Percentiles rank a stretch among this genome's conserved stretches.
phyloP scores from a whole-genome alignment of 345 rosid species.

The Excoecaria cochinchinensis region DNA sequence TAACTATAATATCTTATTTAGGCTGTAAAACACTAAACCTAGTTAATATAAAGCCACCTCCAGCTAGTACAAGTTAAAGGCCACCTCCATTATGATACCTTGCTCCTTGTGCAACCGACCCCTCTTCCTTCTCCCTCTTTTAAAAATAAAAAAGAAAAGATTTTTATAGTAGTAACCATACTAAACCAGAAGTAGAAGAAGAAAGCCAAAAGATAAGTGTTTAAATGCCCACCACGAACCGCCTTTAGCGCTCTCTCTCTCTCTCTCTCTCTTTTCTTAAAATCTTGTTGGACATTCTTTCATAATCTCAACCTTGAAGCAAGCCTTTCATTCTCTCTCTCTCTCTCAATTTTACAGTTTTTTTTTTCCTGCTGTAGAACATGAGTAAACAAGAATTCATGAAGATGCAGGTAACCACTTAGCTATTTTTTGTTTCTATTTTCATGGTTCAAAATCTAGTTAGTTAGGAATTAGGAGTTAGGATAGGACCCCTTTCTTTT shows the following conservation, averaged over 20 bases:
- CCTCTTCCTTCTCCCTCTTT: neutral
- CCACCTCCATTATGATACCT: slow-evolving; percentile 4
- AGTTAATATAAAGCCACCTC: slow-evolving; percentile 2
- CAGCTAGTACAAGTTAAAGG: neutral
- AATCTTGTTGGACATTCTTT: slow-evolving; percentile 12
- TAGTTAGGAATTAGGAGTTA: too few relatives aligned
- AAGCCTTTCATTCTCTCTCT: slow-evolving; percentile 6
- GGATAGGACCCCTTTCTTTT: neutral
- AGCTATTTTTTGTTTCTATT: neutral
- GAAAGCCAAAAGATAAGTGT: slow-evolving; percentile 14
- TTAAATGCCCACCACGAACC: slow-evolving; percentile 34
- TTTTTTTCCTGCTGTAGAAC: slow-evolving; percentile 8
- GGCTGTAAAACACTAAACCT: neutral
- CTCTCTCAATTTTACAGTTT: neutral
- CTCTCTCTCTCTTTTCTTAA: slow-evolving; percentile 6
- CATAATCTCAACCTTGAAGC: slow-evolving; percentile 17
- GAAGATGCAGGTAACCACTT: slow-evolving; percentile 70
- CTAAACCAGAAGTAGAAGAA: neutral
- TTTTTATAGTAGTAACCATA: neutral
- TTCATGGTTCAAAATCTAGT: too few relatives aligned
- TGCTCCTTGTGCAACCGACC: slow-evolving; percentile 16
- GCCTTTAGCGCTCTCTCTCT: slow-evolving; percentile 27
- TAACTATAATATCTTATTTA: neutral
- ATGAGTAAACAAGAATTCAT: slow-evolving; percentile 73
- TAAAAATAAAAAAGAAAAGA: neutral